These are phyloP conservation scores for Eucalyptus pauciflora DNA, from an alignment of 345 rosid species.

Conservation along the genomic window DNA sequence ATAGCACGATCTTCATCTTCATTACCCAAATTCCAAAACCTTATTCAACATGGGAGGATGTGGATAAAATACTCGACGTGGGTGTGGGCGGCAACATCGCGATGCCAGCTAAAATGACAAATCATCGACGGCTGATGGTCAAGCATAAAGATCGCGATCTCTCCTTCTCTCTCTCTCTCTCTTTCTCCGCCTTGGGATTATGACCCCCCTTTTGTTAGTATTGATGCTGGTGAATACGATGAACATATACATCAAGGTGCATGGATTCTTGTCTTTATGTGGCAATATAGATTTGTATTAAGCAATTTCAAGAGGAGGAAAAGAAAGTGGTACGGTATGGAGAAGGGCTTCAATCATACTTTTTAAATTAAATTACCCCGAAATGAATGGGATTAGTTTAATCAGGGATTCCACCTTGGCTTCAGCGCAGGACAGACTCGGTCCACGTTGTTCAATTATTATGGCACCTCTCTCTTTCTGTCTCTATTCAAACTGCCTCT, in stretches of 20 bases:
- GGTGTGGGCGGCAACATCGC: neutral
- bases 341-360: neutral
- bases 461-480: neutral
- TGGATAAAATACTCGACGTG: neutral
- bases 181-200: neutral
- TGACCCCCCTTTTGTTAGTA: neutral
- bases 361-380: neutral
- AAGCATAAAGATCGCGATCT: neutral
- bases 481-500: neutral
- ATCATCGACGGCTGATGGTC: neutral
- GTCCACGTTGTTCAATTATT: slow-evolving; percentile 33
- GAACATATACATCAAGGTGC: neutral
- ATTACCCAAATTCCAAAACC: neutral
- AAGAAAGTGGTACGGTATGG: neutral
- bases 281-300: neutral
- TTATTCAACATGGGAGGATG: neutral
- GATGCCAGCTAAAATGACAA: neutral
- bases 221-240: neutral
- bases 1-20: neutral
- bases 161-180: neutral
- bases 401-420: slow-evolving; percentile 8
- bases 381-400: neutral
- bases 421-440: slow-evolving; percentile 27
- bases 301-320: neutral
- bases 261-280: neutral